A percentile compares a stretch with the other conserved stretches of the same genome.
These are phyloP conservation scores for Leccinum imitatum DNA, from an alignment of 768 basidiomycete genomes.

Conservation along the genomic window DNA sequence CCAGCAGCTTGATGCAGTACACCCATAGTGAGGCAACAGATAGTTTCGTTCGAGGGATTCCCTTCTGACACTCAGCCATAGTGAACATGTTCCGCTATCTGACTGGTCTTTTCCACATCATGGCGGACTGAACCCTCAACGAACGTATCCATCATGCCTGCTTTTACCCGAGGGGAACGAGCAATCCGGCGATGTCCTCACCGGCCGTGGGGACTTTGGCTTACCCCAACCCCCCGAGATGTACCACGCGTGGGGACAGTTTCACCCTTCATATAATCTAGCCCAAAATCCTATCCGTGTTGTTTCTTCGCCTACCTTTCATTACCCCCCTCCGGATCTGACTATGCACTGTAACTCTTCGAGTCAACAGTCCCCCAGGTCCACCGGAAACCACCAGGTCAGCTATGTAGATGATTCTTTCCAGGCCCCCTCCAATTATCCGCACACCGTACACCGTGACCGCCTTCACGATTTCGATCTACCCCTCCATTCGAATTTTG, in stretches of 20 bases:
- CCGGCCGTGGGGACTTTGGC: neutral
- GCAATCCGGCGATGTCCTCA: neutral
- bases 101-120: slow-evolving; percentile 1
- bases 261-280: neutral
- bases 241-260: slow-evolving; percentile 9
- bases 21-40: slow-evolving; percentile 13
- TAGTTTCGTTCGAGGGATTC: neutral
- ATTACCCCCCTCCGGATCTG: neutral
- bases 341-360: neutral
- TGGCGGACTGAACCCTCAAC: neutral
- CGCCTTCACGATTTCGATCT: neutral
- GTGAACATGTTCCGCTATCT: slow-evolving; percentile 4
- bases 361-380: slow-evolving; percentile 1
- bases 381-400: neutral
- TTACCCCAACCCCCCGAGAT: slow-evolving; percentile 1
- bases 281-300: neutral
- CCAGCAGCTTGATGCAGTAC: neutral
- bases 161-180: neutral
- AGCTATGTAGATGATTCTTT: slow-evolving; percentile 2
- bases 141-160: neutral
- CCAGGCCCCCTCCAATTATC: neutral
- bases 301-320: neutral
- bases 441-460: neutral
- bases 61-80: slow-evolving; percentile 6
- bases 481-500: neutral